phyloP scores from a whole-genome alignment of 2,329 filamentous ascomycete species.

The Aspergillus cejpii region DNA sequence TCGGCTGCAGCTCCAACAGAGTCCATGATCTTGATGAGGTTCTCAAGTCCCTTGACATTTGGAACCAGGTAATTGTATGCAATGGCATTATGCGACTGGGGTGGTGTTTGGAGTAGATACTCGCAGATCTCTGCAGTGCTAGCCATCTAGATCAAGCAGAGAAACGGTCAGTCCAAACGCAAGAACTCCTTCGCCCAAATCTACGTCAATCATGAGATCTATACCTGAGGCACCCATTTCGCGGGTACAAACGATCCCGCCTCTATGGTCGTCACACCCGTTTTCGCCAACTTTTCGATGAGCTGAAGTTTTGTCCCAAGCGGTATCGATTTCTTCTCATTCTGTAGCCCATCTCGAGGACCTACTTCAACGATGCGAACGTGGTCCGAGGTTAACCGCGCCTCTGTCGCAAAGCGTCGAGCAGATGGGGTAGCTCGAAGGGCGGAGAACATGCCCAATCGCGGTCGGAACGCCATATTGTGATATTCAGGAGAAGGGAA shows the following conservation, averaged over 20 bases:
- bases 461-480: slow-evolving; percentile 26
- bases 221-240: slow-evolving; percentile 51
- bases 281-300: slow-evolving; percentile 43
- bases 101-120: slow-evolving; percentile 47
- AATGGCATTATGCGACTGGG: slow-evolving; percentile 46
- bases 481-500: neutral
- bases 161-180: neutral
- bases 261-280: slow-evolving; percentile 47
- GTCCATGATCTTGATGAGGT: slow-evolving; percentile 50
- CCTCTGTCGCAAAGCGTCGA: slow-evolving; percentile 36
- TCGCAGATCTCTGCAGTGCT: slow-evolving; percentile 57
- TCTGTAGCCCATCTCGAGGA: slow-evolving; percentile 49
- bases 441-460: slow-evolving; percentile 26
- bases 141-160: slow-evolving; percentile 49
- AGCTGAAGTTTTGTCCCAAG: slow-evolving; percentile 46
- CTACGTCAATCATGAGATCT: slow-evolving; percentile 2
- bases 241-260: slow-evolving; percentile 49
- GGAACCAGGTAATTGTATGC: slow-evolving; percentile 62
- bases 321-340: slow-evolving; percentile 46
- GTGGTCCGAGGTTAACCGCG: slow-evolving; percentile 42
- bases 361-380: slow-evolving; percentile 51
- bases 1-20: slow-evolving; percentile 32
- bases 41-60: slow-evolving; percentile 56
- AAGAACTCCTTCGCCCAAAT: neutral
- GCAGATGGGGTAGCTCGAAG: slow-evolving; percentile 17